phyloP scores from a whole-genome alignment of 352 stramenopile genomes.

The Phytophthora agathidicida region DNA sequence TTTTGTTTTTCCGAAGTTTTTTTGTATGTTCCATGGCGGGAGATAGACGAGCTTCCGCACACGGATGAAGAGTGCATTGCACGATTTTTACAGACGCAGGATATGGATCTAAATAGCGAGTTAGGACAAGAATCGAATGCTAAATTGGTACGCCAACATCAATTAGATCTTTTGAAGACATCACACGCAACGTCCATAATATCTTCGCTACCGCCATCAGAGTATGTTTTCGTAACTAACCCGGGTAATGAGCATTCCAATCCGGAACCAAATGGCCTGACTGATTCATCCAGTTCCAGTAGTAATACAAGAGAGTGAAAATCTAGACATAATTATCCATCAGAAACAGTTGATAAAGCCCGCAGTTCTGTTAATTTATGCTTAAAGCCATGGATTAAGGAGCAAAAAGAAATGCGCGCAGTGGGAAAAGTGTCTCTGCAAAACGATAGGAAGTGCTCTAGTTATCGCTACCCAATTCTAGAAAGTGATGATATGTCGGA shows the following conservation, averaged over 20 bases:
- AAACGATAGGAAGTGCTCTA: background rate
- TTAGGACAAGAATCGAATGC: slow-evolving; percentile 4
- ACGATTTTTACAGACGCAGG: background rate
- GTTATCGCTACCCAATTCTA: background rate
- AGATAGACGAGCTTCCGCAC: background rate
- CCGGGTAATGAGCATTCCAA: background rate
- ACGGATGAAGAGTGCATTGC: slow-evolving; percentile 2
- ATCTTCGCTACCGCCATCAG: background rate
- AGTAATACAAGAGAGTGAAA: background rate
- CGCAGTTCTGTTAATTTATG: background rate
- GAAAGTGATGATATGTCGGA: background rate
- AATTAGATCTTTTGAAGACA: slow-evolving; percentile 5
- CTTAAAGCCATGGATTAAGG: slow-evolving; percentile 1
- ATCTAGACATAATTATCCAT: background rate
- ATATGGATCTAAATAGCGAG: background rate
- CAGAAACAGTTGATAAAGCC: background rate
- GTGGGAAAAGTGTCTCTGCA: background rate
- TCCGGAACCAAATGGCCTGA: background rate
- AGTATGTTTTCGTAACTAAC: slow-evolving; percentile 12
- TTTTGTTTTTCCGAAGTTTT: slow-evolving; percentile 8
- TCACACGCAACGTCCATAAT: background rate
- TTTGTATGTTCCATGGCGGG: slow-evolving; percentile 4
- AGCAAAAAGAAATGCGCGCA: background rate
- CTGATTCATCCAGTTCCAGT: too few species aligned
- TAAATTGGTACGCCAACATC: slow-evolving; percentile 2